Evolutionary conservation across 1,284 basidiomycete species (phyloP).

Genomic region (Cutaneotrichosporon curvatum): DNA sequence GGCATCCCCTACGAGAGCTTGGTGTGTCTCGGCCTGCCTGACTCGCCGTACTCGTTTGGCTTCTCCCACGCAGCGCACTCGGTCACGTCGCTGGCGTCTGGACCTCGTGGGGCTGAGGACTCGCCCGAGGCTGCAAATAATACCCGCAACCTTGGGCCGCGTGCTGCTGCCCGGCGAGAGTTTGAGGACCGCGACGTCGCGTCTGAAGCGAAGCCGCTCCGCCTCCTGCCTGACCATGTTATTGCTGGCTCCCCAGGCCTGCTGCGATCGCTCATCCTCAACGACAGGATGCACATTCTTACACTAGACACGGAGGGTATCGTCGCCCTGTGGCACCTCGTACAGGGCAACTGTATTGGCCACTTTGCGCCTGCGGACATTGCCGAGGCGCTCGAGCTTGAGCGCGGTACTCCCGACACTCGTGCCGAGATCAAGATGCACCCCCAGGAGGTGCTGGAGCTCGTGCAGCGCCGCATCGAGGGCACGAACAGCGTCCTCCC

Average conservation of each 20-base stretch:
- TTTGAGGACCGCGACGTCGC: conserved; percentile 77
- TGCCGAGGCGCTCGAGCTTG: conserved; percentile 48
- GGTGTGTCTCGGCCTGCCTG: conserved; percentile 67
- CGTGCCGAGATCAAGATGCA: conserved; percentile 44
- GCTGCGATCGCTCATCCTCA: conserved; percentile 73
- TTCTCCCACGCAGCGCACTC: conserved; percentile 49
- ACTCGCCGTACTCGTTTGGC: conserved; percentile 58
- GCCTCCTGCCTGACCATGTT: conserved; percentile 58
- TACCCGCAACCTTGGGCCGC: conserved; percentile 1
- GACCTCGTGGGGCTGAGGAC: conserved; percentile 12
- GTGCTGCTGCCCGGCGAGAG: conserved; percentile 49
- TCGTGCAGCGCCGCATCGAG: conserved; percentile 79
- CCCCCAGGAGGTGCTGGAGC: conserved; percentile 66
- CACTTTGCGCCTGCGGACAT: conserved; percentile 62
- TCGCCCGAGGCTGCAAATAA: conserved; percentile 16
- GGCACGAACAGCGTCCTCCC: conserved; percentile 77
- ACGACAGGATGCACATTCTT: conserved; percentile 84
- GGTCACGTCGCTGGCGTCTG: conserved; percentile 64
- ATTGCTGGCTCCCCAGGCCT: conserved; percentile 76
- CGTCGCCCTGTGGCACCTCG: conserved; percentile 88
- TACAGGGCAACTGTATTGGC: conserved; percentile 70
- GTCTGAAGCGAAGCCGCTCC: conserved; percentile 64
- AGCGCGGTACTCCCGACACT: conserved; percentile 26
- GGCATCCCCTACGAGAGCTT: conserved; percentile 76
- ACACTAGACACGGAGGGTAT: conserved; percentile 79